A percentile compares a stretch with the other conserved stretches of the same genome.
These are phyloP conservation scores for Lepidium didymum DNA, from an alignment of 345 rosid genomes.

Conservation along the genomic window DNA sequence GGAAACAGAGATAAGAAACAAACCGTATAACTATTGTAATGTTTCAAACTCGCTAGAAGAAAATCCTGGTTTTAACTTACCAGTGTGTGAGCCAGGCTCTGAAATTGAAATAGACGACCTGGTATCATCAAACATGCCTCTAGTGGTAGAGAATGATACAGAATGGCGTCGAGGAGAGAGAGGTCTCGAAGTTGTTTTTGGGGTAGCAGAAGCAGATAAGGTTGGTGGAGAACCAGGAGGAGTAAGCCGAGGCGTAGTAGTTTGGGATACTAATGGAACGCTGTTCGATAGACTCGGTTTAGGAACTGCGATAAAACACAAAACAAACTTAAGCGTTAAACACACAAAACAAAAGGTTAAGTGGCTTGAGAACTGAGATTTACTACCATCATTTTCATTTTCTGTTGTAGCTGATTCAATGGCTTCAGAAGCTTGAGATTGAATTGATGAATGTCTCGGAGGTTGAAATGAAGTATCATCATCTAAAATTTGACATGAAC, in stretches of 20 bases:
- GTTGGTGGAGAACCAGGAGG: slow-evolving; percentile 88
- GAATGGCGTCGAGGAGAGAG: slow-evolving; percentile 71
- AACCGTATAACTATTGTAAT: not conserved
- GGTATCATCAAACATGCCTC: slow-evolving; percentile 60
- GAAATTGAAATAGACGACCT: slow-evolving; percentile 57
- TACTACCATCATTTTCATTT: slow-evolving; percentile 43
- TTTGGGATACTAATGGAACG: slow-evolving; percentile 50
- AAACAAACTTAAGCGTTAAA: not conserved
- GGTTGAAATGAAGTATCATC: slow-evolving; percentile 46
- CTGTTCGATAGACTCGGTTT: slow-evolving; percentile 39
- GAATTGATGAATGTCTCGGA: slow-evolving; percentile 47
- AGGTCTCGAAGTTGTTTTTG: slow-evolving; percentile 67
- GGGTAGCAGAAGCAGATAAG: slow-evolving; percentile 72
- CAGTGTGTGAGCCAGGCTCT: slow-evolving; percentile 53
- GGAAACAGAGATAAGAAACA: slow-evolving; percentile 23
- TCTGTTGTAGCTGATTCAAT: slow-evolving; percentile 44
- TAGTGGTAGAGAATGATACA: slow-evolving; percentile 67
- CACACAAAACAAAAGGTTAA: not conserved
- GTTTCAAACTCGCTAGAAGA: not conserved
- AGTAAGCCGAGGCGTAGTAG: slow-evolving; percentile 65
- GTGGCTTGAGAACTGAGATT: not conserved
- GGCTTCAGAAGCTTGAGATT: slow-evolving; percentile 45
- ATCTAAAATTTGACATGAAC: slow-evolving; percentile 35
- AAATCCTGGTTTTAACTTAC: slow-evolving; percentile 13
- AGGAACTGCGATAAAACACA: slow-evolving; percentile 29